Percentiles rank a stretch among this genome's conserved stretches.
These are phyloP conservation scores for Avena sativa DNA, from an alignment of 176 grass and related monocot genomes.

Conservation along the genomic window DNA sequence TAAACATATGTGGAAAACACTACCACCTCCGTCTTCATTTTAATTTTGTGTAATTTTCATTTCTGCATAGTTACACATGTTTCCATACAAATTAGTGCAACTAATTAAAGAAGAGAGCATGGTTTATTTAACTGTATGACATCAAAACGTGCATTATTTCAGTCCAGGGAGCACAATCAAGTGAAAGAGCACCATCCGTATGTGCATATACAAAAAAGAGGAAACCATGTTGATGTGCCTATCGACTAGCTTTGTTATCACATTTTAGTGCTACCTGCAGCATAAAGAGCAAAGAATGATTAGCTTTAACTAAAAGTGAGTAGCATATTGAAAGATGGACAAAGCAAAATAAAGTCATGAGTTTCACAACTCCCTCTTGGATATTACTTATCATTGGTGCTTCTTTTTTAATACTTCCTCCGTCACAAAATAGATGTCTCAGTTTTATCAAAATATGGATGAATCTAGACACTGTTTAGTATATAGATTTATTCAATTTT, in stretches of 20 bases:
- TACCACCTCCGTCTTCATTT: no score
- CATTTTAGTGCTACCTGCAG: neutral
- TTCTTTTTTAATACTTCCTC: neutral
- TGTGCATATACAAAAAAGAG: neutral
- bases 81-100: neutral
- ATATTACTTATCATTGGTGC: neutral
- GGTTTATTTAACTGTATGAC: slow-evolving; percentile 3
- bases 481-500: no score
- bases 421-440: no score
- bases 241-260: slow-evolving; percentile 43
- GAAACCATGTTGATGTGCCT: slow-evolving; percentile 27
- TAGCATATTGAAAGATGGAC: slow-evolving; percentile 4
- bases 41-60: neutral
- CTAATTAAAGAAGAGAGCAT: neutral
- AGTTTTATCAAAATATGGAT: no score
- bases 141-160: slow-evolving; percentile 28
- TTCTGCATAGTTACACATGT: neutral
- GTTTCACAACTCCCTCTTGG: neutral
- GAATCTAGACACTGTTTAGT: no score
- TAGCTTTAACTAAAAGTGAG: slow-evolving; percentile 41
- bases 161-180: neutral
- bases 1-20: no score
- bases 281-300: slow-evolving; percentile 29
- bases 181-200: slow-evolving; percentile 1
- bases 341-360: slow-evolving; percentile 29